Evolutionary conservation across 2,329 filamentous ascomycete species (phyloP).

Genomic region (Claviceps maximensis): DNA sequence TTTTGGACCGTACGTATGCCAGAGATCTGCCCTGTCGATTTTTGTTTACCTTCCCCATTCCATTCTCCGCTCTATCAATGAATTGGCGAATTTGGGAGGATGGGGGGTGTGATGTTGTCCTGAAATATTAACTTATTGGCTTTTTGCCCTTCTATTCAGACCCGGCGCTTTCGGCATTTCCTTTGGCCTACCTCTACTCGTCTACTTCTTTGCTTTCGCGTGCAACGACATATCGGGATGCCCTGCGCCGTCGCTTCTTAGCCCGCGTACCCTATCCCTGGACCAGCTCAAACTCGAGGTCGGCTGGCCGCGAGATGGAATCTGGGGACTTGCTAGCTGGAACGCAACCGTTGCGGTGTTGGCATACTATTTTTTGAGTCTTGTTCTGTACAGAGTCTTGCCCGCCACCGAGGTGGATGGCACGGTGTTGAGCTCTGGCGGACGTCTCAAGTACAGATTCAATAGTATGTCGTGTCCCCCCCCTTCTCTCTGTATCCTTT

Average conservation of each 20-base stretch:
- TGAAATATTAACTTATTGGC: neutral
- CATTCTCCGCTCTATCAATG: neutral
- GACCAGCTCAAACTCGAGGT: constrained; percentile 65
- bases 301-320: constrained; percentile 64
- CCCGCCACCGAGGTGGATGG: constrained; percentile 63
- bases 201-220: constrained; percentile 68
- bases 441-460: constrained; percentile 69
- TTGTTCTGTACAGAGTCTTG: constrained; percentile 62
- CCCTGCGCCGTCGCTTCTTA: constrained; percentile 67
- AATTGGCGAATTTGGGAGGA: no score
- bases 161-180: constrained; percentile 66
- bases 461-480: constrained; percentile 39
- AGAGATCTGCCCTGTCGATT: neutral
- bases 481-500: neutral
- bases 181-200: constrained; percentile 64
- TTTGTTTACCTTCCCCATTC: neutral
- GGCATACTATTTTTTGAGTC: constrained; percentile 65
- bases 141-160: constrained; percentile 28
- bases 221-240: constrained; percentile 93
- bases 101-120: neutral
- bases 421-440: constrained; percentile 54
- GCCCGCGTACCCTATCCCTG: constrained; percentile 57
- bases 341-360: constrained; percentile 56
- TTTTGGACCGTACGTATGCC: constrained; percentile 32
- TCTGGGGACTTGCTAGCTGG: constrained; percentile 57